A percentile compares a stretch with the other conserved stretches of the same genome.
Evolutionary conservation across 495 filamentous ascomycete genomes (phyloP).

Genomic region (Penicillium cosmopolitanum): DNA sequence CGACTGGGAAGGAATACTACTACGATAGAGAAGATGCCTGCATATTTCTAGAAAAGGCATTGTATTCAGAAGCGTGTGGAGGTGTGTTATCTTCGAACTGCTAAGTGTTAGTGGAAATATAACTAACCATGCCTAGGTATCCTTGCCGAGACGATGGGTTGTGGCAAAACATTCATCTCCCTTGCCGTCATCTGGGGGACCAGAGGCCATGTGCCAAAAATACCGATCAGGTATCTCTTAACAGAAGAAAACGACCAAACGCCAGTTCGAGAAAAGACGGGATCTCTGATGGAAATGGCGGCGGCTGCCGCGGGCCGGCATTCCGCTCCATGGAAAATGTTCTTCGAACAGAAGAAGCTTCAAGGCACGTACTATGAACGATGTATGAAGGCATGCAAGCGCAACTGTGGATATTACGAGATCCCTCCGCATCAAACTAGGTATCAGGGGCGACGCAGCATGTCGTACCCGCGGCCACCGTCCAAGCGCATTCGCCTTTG

Average conservation of each 20-base stretch:
- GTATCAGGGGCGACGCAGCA: constrained; percentile 45
- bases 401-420: constrained; percentile 56
- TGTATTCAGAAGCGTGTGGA: constrained; percentile 76
- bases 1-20: constrained; percentile 67
- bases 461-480: constrained; percentile 40
- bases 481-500: constrained; percentile 63
- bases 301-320: constrained; percentile 66
- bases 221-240: constrained; percentile 63
- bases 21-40: constrained; percentile 67
- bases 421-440: constrained; percentile 53
- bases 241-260: constrained; percentile 33
- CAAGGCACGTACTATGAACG: constrained; percentile 41
- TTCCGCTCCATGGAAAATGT: constrained; percentile 68
- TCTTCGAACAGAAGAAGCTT: constrained; percentile 50
- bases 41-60: constrained; percentile 62
- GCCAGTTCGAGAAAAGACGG: constrained; percentile 47
- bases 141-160: constrained; percentile 64
- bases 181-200: constrained; percentile 83
- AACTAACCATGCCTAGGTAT: constrained; percentile 30
- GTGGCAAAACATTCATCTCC: constrained; percentile 89
- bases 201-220: constrained; percentile 64
- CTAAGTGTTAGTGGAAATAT: background rate
- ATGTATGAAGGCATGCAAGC: constrained; percentile 60
- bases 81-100: constrained; percentile 44
- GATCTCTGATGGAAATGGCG: constrained; percentile 69